Evolutionary conservation across 1,284 basidiomycete genomes (phyloP), one percentile per base, ranked within the genome.

Genomic region (Leccinum pachyderme): DNA sequence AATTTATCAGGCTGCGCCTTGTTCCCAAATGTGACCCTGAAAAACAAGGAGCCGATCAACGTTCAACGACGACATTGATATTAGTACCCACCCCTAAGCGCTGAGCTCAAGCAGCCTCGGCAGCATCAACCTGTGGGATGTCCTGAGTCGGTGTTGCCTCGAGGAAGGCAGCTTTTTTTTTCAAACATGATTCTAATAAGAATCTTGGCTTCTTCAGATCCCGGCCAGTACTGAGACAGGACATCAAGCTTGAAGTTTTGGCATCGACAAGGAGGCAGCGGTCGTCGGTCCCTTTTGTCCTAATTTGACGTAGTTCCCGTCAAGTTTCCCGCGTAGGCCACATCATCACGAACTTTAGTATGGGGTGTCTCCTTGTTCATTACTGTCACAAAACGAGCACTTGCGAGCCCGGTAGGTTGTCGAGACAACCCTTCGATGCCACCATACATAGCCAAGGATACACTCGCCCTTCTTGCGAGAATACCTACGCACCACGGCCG

Each of bases 391-490:
- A 32, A 51, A 52, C 8, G 31, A 53, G 12, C 51, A 3, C 12
- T n/a, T 15, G 2, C 12, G 3, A 13, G n/a, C n/a, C 3, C 3
- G 12, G 7, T 12, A 13, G 13, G 5, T 7, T 29, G 28, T 28
- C 12, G n/a, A 29, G 25, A 41, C n/a, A 25, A 3, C n/a, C 8
- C 44, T 28, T 43, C 43, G n/a, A 66, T 64, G 65, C 41, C 51
- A 5, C 44, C 52, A 35, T 46, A 47, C 45, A 48, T 45, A 35
- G 52, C 45, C 37, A 56, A 51, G 49, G 35, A 62, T 47, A 5
- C 39, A 18, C 9, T 45, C 18, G 31, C 49, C 11, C 29, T 55
- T 3, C 54, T 69, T 13, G 29, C 61, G 22, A 67, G 49, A 35
- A 54, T 67, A 54, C 54, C 33, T 59, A 57, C 47, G 51, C 47